A percentile compares a stretch with the other conserved stretches of the same genome.
phyloP scores from a whole-genome alignment of 73 alveolate genomes.

The Stentor roeselii region DNA sequence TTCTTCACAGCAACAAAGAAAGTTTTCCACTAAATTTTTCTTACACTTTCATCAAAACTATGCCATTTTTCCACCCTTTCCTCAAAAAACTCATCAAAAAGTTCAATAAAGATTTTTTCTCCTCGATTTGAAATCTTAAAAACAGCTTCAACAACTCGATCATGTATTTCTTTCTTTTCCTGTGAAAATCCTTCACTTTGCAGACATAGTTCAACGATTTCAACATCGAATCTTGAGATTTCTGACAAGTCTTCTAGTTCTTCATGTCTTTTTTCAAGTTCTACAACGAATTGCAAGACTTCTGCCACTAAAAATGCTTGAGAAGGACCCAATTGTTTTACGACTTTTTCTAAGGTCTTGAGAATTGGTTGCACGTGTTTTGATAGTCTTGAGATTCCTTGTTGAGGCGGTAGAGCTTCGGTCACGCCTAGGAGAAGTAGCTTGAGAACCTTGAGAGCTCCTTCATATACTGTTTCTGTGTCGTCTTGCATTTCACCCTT shows the following conservation, averaged over 20 bases:
- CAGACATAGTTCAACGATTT: not conserved
- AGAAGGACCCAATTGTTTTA: not conserved
- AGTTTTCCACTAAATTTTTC: conserved; percentile 1
- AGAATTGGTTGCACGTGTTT: not conserved
- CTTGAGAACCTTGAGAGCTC: not conserved
- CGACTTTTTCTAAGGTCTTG: not conserved
- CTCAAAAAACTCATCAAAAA: not conserved
- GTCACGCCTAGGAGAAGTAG: not conserved
- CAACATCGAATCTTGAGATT: not conserved
- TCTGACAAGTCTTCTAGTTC: conserved; percentile 12
- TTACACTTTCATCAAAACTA: conserved; percentile 3
- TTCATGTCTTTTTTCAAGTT: not conserved
- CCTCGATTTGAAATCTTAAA: not conserved
- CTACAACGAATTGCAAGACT: not conserved
- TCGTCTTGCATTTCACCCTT: conserved; percentile 24
- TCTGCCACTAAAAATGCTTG: not conserved
- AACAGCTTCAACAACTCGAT: not conserved
- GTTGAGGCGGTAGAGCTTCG: conserved; percentile 13
- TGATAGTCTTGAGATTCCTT: not conserved
- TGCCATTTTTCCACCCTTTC: not conserved
- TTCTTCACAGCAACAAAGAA: not conserved
- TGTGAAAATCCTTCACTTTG: not conserved
- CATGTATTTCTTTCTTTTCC: not conserved
- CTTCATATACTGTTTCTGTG: not conserved
- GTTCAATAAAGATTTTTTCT: not conserved